Evolutionary conservation across 352 stramenopile species (phyloP), one percentile per base, ranked within the genome.

Genomic region (Aphanomyces invadans): DNA sequence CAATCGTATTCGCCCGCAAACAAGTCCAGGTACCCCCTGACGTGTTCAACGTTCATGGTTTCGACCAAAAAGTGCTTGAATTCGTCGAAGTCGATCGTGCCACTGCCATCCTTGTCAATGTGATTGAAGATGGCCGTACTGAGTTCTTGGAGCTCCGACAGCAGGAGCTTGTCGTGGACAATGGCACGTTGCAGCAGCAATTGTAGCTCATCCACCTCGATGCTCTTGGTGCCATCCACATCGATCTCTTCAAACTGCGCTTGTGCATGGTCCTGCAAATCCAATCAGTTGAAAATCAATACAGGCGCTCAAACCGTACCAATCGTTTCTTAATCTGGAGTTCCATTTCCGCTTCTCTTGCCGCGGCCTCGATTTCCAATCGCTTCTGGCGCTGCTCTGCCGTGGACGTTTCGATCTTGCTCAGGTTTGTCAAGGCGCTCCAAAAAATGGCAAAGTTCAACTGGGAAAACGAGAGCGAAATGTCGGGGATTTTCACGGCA

Each of bases 11-110:
- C 81, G 29, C 81, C 80, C 21, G 79, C 81, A 9, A 78, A 81
- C 29, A 90, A 60, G 46, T 90, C 85, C 15, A 90, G 69, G 44
- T 79, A 80, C 9, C 81, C 81, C 52, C 65, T 80, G 7, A 90
- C 68, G 31, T 69, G 49, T 15, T 63, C 48, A 3, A 63, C 52
- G 39, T 63, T 63, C 62, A 69, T 63, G 7, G 62, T 70, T 84
- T 78, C 5, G 74, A 75, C 54, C 83, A 74, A 64, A 19, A 76
- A 90, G 19, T 87, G 83, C 23, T 96, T 75, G 54, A 98, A 95
- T 68, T 98, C 93, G 32, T 98, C 89, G 69, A 98, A 98, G 71
- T 98, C 93, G 28, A 98, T 88, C 52, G 85, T 86, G 0, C 94
- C 91, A 21, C 82, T 90, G 4, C 78, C 81, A 65, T 98, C 89